phyloP scores from a whole-genome alignment of 1,284 basidiomycete genomes.

The Porodaedalea pini region DNA sequence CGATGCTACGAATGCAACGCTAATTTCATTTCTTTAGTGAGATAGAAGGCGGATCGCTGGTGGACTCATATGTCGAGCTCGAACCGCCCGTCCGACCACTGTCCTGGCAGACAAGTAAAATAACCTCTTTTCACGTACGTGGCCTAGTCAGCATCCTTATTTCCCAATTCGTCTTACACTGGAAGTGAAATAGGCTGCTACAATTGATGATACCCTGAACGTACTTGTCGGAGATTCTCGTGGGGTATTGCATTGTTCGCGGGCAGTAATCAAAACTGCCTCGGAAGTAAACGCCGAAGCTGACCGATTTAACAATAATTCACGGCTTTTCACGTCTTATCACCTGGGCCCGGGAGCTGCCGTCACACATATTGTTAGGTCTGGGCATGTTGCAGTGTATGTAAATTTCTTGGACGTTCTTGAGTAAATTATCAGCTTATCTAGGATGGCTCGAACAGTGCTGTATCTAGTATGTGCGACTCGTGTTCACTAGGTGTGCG shows the following conservation, averaged over 20 bases:
- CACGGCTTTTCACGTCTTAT: conserved; percentile 16
- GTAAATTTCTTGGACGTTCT: background rate
- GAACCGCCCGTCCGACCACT: conserved; percentile 6
- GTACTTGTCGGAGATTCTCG: conserved; percentile 12
- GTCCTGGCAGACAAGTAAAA: conserved; percentile 1
- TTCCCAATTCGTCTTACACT: background rate
- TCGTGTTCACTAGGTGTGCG: conserved; percentile 3
- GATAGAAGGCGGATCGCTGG: conserved; percentile 3
- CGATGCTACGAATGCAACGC: background rate
- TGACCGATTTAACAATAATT: conserved; percentile 13
- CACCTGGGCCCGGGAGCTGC: background rate
- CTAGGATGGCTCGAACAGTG: background rate
- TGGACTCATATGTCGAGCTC: conserved; percentile 1
- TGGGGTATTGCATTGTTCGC: conserved; percentile 6
- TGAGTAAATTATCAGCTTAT: background rate
- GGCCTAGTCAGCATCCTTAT: background rate
- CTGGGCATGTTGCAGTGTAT: conserved; percentile 9
- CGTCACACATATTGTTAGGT: background rate
- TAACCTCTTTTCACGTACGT: conserved; percentile 10
- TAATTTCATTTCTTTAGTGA: conserved; percentile 6
- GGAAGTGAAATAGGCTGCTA: conserved; percentile 1
- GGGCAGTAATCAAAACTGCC: background rate
- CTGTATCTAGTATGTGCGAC: background rate
- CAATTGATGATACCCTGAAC: conserved; percentile 6
- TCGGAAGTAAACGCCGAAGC: background rate